Evolutionary conservation across 2,329 filamentous ascomycete genomes (phyloP).

Genomic region (Karstenula rhodostoma): DNA sequence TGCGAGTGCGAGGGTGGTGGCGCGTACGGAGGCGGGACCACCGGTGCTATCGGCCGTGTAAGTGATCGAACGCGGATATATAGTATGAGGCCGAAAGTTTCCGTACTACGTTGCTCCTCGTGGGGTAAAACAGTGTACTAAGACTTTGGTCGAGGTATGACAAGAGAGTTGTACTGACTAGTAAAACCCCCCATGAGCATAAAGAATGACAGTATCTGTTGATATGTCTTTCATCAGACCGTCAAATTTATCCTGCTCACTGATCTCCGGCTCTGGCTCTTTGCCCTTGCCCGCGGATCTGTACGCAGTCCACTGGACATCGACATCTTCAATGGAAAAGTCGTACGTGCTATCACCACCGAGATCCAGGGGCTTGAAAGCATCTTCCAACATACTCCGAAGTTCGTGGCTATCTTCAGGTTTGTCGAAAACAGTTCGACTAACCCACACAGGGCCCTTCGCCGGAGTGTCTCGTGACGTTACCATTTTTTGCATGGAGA

Average conservation of each 20-base stretch:
- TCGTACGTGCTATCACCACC: neutral
- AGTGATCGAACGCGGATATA: neutral
- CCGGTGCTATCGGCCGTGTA: conserved; percentile 8
- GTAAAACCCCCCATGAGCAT: conserved; percentile 76
- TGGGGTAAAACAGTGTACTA: neutral
- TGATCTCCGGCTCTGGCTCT: conserved; percentile 60
- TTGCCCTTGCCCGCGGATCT: conserved; percentile 61
- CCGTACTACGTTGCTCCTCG: neutral
- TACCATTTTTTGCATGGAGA: conserved; percentile 10
- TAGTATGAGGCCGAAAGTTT: neutral
- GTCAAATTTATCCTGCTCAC: conserved; percentile 69
- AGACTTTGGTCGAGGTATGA: neutral
- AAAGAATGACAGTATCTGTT: conserved; percentile 68
- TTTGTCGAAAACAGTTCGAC: conserved; percentile 52
- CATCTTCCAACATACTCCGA: conserved; percentile 1
- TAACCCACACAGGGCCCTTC: conserved; percentile 81
- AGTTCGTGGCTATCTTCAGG: conserved; percentile 8
- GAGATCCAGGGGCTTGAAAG: neutral
- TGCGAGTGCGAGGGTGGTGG: conserved; percentile 64
- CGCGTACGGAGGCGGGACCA: conserved; percentile 7
- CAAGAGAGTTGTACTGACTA: conserved; percentile 44
- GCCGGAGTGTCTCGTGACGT: conserved; percentile 1
- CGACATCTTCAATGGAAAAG: conserved; percentile 59
- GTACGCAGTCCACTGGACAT: conserved; percentile 77
- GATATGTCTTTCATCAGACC: conserved; percentile 71